phyloP scores from a whole-genome alignment of 1,284 basidiomycete species.

The Puccinia polysora region DNA sequence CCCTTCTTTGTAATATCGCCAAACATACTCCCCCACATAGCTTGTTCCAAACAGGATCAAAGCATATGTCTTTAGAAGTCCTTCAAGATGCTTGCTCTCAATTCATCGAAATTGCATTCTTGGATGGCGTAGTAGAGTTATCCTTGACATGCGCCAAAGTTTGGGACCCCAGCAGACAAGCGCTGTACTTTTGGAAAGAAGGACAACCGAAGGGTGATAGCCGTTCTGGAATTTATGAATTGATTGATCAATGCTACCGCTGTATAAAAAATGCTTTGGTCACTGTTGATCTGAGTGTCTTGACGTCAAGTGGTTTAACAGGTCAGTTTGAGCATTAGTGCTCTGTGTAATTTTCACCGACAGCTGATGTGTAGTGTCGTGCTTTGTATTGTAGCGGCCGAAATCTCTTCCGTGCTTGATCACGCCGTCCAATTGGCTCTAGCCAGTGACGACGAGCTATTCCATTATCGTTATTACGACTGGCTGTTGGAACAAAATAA shows the following conservation, averaged over 20 bases:
- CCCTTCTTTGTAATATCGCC: no score
- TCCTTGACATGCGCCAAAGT: conserved; percentile 77
- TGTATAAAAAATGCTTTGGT: conserved; percentile 74
- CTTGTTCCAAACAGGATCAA: conserved; percentile 79
- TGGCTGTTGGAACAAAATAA: conserved; percentile 77
- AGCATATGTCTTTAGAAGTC: conserved; percentile 76
- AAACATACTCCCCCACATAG: no score
- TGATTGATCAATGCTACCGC: conserved; percentile 71
- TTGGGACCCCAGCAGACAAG: conserved; percentile 71
- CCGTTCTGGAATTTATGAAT: conserved; percentile 61
- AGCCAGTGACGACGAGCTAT: conserved; percentile 78
- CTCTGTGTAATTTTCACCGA: conserved; percentile 48
- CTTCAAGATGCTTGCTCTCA: conserved; percentile 77
- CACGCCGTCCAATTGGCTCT: conserved; percentile 79
- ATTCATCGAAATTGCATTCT: conserved; percentile 75
- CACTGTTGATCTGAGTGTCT: conserved; percentile 64
- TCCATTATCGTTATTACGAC: conserved; percentile 89
- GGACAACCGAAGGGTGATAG: conserved; percentile 63
- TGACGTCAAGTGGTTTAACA: conserved; percentile 48
- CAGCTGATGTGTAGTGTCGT: conserved; percentile 46
- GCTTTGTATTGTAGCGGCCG: conserved; percentile 54
- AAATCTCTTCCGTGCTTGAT: conserved; percentile 64
- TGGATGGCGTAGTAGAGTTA: conserved; percentile 73
- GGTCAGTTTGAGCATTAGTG: conserved; percentile 47
- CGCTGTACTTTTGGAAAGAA: conserved; percentile 70